Conservation (phyloP, 306 rosid genomes). For the Medicago arabica region DNA sequence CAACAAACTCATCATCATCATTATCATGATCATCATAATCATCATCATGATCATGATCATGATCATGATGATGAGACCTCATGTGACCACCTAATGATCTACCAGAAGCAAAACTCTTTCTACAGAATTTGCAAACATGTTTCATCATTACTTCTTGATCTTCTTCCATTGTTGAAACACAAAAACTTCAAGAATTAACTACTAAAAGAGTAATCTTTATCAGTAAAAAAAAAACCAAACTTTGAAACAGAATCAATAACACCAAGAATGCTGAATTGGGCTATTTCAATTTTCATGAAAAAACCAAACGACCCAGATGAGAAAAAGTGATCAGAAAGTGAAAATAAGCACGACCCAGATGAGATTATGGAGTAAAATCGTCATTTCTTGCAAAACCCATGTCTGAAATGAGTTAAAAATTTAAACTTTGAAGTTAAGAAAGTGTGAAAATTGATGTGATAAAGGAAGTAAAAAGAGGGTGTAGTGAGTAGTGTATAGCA, state of each 20-base stretch:
- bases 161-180: conserved; percentile 51
- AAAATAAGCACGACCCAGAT: conserved; percentile 10
- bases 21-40: neutral
- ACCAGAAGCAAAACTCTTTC: conserved; percentile 76
- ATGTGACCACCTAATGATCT: conserved; percentile 96
- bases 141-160: conserved; percentile 51
- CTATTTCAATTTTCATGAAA: neutral
- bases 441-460: neutral
- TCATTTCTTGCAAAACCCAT: conserved; percentile 3
- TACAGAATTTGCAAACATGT: conserved; percentile 80
- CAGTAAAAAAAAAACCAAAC: neutral
- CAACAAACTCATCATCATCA: neutral
- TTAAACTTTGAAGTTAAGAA: neutral
- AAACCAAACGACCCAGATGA: neutral
- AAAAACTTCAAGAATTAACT: neutral
- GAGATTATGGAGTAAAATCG: conserved; percentile 1
- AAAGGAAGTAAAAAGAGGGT: conserved; percentile 22
- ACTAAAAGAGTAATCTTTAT: neutral
- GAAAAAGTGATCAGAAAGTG: neutral
- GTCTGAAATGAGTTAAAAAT: conserved; percentile 17
- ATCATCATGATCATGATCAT: neutral
- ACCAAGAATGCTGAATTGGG: neutral
- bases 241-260: neutral
- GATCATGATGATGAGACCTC: conserved; percentile 69
- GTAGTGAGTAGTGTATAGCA: neutral